These are phyloP conservation scores for Yamadazyma scolyti DNA, from an alignment of 805 yeast genomes.

Conservation along the genomic window DNA sequence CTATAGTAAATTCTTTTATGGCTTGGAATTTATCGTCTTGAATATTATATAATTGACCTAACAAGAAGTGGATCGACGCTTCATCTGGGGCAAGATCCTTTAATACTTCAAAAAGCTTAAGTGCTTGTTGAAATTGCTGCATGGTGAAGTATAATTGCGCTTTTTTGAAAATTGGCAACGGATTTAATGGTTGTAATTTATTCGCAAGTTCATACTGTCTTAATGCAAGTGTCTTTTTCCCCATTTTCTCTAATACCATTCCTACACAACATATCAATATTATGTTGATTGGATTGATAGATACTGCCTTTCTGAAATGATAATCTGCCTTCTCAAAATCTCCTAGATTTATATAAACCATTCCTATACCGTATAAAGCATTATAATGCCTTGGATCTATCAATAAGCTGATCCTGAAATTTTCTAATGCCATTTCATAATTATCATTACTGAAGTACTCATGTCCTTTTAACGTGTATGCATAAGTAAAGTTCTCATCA, in stretches of 20 bases:
- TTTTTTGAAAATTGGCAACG: constrained; percentile 82
- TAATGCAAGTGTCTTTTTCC: constrained; percentile 66
- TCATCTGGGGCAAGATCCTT: constrained; percentile 86
- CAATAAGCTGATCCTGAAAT: constrained; percentile 74
- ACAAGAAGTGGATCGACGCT: constrained; percentile 83
- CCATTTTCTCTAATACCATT: constrained; percentile 79
- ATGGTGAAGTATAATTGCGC: constrained; percentile 75
- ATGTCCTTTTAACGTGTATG: constrained; percentile 91
- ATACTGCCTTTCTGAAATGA: constrained; percentile 82
- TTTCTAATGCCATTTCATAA: constrained; percentile 80
- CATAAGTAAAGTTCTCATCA: constrained; percentile 73
- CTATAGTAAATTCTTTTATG: constrained; percentile 79
- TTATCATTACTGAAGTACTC: constrained; percentile 87
- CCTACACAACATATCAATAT: constrained; percentile 92
- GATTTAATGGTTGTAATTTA: constrained; percentile 78
- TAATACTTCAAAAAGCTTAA: constrained; percentile 69
- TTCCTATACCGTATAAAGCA: constrained; percentile 94
- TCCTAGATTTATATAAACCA: constrained; percentile 86
- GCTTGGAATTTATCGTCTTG: constrained; percentile 75
- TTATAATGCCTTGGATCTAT: constrained; percentile 84
- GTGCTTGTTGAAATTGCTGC: constrained; percentile 68
- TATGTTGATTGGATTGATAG: constrained; percentile 86
- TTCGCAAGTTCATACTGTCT: constrained; percentile 80
- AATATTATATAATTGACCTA: constrained; percentile 82
- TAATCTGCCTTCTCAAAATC: constrained; percentile 78